Evolutionary conservation across 1,284 basidiomycete genomes (phyloP), one percentile per base, ranked within the genome.

Genomic region (Boletus sp.): DNA sequence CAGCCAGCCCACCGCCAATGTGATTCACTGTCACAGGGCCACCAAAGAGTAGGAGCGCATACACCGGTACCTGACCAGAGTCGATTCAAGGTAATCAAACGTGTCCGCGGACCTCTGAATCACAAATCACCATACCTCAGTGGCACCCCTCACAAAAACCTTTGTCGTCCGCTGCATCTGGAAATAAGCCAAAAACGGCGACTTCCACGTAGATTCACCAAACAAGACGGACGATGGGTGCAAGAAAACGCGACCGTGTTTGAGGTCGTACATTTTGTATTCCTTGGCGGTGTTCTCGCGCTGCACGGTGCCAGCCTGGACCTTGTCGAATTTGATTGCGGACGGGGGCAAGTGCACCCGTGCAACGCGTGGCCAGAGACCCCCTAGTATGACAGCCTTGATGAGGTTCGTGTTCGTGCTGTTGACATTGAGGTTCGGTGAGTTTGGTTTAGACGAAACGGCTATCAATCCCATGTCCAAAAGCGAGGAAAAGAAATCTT

Each of bases 181-280:
- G 67, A 94, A 96, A 61, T 88, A 94, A 5, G 84, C 80, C 40
- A 94, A 62, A 65, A 93, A 93, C 4, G 84, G 84, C 26, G 82
- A 78, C 48, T 82, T 84, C 82, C 91, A 93, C 26, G 75, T 75
- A 20, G 79, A 75, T 51, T 81, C 80, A 38, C 73, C 74, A 64
- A 97, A 97, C 26, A 94, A 71, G 7, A 90, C 76, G 41, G 90
- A 94, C n/a, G 76, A 78, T 1, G 94, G 93, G 62, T 95, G 93
- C 35, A 92, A 62, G 67, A 92, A 93, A 2, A 92, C 86, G 8
- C 88, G 73, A 12, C 70, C 74, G 12, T 65, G 69, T 46, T 64
- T 66, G 32, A 81, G 55, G 63, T 94, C 91, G 55, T 79, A 89
- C 53, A 92, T 77, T 63, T 84, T 84, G 73, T 84, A 89, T 60